phyloP scores from a whole-genome alignment of 106 monocot genomes.

The Apostasia shenzhenica region DNA sequence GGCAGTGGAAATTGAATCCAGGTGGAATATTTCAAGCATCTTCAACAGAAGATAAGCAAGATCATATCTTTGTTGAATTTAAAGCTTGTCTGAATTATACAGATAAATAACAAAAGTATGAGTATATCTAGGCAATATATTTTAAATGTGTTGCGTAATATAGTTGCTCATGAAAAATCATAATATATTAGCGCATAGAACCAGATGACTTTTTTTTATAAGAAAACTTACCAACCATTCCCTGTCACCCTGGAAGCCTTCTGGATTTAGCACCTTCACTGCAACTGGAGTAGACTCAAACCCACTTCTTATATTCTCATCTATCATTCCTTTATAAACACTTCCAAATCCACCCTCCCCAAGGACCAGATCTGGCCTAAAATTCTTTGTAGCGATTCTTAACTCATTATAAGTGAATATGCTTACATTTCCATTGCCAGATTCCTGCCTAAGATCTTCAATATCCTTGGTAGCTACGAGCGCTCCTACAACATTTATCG shows the following conservation, averaged over 20 bases:
- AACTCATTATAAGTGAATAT: slow-evolving; percentile 57
- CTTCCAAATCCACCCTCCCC: slow-evolving; percentile 66
- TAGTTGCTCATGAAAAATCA: not conserved
- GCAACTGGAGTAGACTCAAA: slow-evolving; percentile 48
- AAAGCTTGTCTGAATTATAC: no score
- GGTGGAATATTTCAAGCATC: no score
- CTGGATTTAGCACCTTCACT: slow-evolving; percentile 55
- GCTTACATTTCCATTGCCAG: slow-evolving; percentile 21
- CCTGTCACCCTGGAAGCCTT: slow-evolving; percentile 57
- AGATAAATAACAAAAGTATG: no score
- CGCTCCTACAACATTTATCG: not conserved
- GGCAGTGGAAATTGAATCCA: no score
- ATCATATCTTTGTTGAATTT: no score
- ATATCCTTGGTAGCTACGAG: slow-evolving; percentile 24
- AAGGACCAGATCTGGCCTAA: slow-evolving; percentile 42
- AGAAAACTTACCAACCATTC: slow-evolving; percentile 59
- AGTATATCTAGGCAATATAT: no score
- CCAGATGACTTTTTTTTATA: not conserved
- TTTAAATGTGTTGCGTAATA: no score
- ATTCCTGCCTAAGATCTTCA: slow-evolving; percentile 29
- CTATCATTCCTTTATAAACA: slow-evolving; percentile 57
- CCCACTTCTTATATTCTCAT: slow-evolving; percentile 38
- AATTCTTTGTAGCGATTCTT: slow-evolving; percentile 40
- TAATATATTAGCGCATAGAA: not conserved
- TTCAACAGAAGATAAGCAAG: no score